Evolutionary conservation across 2,329 filamentous ascomycete genomes (phyloP).

Genomic region (Apiospora pterosperma): DNA sequence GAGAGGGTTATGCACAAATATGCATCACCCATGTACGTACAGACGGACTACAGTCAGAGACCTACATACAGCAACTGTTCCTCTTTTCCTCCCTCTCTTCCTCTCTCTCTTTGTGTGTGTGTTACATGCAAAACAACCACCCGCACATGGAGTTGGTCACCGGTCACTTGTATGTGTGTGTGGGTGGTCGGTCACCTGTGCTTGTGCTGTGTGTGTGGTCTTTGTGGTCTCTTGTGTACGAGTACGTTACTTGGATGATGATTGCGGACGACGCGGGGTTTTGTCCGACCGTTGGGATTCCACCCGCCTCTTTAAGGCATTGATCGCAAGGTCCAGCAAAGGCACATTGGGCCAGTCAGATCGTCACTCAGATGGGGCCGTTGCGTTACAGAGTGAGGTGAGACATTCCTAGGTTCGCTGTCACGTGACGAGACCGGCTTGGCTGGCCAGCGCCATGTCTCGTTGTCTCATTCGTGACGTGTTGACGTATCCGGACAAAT

Average conservation of each 20-base stretch:
- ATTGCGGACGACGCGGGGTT: too few species aligned
- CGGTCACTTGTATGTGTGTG: too few species aligned
- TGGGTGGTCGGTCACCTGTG: too few species aligned
- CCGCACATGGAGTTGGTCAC: too few species aligned
- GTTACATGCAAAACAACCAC: too few species aligned
- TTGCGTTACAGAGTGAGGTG: not conserved
- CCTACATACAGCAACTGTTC: not conserved
- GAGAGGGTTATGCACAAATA: conserved; percentile 2
- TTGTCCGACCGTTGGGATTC: not conserved
- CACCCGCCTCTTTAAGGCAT: not conserved
- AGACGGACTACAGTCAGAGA: conserved; percentile 1
- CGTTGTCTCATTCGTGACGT: not conserved
- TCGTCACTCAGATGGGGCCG: not conserved
- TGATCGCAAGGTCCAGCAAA: too few species aligned
- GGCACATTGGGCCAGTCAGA: not conserved
- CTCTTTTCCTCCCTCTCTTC: too few species aligned
- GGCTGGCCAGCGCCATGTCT: too few species aligned
- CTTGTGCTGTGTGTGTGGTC: too few species aligned
- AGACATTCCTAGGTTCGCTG: not conserved
- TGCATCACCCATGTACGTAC: not conserved
- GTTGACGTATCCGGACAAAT: not conserved
- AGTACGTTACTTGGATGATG: too few species aligned
- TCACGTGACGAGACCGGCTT: not conserved
- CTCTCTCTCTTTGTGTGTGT: too few species aligned
- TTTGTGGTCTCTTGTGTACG: too few species aligned